These are phyloP conservation scores for Aegilops tauschii DNA, from an alignment of 176 grass and related monocot species.

Conservation along the genomic window DNA sequence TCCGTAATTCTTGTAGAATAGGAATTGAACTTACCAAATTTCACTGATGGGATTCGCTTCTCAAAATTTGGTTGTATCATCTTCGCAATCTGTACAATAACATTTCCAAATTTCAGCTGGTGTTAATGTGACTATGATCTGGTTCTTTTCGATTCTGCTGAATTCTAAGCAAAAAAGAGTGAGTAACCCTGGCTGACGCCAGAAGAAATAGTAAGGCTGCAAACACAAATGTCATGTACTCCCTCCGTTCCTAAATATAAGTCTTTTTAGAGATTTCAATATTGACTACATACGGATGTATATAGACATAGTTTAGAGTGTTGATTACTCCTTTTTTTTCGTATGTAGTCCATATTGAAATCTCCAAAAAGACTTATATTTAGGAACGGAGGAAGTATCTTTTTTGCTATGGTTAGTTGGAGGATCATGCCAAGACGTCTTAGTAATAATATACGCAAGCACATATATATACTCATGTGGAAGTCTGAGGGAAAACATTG, in stretches of 20 bases:
- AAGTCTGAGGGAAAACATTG: no score
- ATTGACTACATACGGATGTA: no score
- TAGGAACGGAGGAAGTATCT: no score
- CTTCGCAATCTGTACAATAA: background rate
- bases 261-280: no score
- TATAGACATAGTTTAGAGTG: no score
- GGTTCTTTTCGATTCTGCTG: background rate
- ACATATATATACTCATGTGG: background rate
- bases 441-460: background rate
- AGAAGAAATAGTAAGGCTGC: background rate
- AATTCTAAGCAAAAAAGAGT: background rate
- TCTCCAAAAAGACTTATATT: no score
- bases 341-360: no score
- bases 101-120: background rate
- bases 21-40: background rate
- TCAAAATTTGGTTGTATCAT: background rate
- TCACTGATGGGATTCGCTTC: background rate
- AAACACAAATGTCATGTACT: background rate
- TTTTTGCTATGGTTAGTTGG: background rate
- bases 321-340: no score
- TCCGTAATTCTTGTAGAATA: background rate
- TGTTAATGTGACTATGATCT: background rate
- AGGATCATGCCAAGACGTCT: background rate
- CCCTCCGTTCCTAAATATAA: no score
- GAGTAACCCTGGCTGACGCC: background rate